Evolutionary conservation across 106 monocot species (phyloP).

Genomic region (Acorus gramineus): DNA sequence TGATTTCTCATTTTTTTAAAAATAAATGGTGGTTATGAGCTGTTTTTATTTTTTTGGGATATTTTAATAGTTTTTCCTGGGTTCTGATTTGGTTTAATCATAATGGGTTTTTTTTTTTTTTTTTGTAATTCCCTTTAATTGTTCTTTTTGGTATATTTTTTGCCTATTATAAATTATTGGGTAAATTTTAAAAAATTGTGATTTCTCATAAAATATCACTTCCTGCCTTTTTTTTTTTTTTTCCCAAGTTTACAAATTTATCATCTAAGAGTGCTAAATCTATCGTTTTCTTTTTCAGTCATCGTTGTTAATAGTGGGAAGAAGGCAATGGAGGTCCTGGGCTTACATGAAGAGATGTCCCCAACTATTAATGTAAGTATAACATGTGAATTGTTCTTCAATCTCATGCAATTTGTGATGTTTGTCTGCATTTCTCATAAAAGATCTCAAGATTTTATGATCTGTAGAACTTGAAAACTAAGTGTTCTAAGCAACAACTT

Average conservation of each 20-base stretch:
- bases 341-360: slow-evolving; percentile 29
- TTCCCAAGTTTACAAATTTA: too few relatives aligned
- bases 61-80: too few relatives aligned
- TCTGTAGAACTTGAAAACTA: too few relatives aligned
- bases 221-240: too few relatives aligned
- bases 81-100: too few relatives aligned
- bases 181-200: not conserved
- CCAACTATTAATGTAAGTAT: slow-evolving; percentile 34
- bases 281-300: slow-evolving; percentile 27
- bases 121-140: not conserved
- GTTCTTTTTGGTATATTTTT: not conserved
- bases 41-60: too few relatives aligned
- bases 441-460: too few relatives aligned
- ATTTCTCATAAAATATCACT: too few relatives aligned
- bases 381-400: not conserved
- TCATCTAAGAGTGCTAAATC: too few relatives aligned
- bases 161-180: not conserved
- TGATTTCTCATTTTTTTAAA: too few relatives aligned
- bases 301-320: slow-evolving; percentile 67
- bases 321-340: slow-evolving; percentile 75
- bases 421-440: not conserved
- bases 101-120: not conserved
- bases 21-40: too few relatives aligned
- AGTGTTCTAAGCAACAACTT: too few relatives aligned
- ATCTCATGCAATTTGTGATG: not conserved